Conservation (phyloP, 2,329 filamentous ascomycete genomes). For the Aureobasidium sp. region DNA sequence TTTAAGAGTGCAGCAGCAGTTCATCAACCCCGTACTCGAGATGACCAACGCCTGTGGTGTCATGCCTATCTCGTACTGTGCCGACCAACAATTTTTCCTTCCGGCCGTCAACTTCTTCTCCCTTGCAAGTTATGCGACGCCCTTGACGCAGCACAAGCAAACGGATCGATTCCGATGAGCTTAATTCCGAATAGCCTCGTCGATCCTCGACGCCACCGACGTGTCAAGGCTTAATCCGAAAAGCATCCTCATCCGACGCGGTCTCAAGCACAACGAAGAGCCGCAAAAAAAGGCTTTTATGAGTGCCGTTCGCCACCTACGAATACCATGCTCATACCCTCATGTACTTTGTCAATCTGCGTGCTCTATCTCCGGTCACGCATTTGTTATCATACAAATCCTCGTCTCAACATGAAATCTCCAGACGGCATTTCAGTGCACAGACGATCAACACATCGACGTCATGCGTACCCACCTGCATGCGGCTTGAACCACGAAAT, state of each 20-base stretch:
- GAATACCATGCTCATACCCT: background rate
- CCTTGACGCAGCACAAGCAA: background rate
- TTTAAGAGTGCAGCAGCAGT: background rate
- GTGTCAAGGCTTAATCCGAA: background rate
- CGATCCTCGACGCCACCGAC: conserved; percentile 4
- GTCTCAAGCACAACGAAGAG: background rate
- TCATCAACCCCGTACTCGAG: background rate
- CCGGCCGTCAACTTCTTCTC: background rate
- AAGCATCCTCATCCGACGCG: background rate
- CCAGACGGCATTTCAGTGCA: background rate
- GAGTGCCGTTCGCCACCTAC: background rate
- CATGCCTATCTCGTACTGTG: background rate
- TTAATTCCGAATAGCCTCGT: background rate
- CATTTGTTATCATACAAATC: background rate
- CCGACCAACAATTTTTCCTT: conserved; percentile 10
- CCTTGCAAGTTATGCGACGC: background rate
- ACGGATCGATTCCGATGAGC: background rate
- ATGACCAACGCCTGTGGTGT: background rate
- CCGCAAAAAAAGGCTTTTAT: background rate
- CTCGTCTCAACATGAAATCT: background rate
- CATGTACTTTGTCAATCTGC: background rate
- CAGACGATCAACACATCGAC: conserved; percentile 6
- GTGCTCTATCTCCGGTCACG: background rate
- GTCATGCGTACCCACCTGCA: background rate
- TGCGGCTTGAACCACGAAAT: background rate